These are phyloP conservation scores for Calycina herbarum DNA, from an alignment of 2,329 filamentous ascomycete species.

Conservation along the genomic window DNA sequence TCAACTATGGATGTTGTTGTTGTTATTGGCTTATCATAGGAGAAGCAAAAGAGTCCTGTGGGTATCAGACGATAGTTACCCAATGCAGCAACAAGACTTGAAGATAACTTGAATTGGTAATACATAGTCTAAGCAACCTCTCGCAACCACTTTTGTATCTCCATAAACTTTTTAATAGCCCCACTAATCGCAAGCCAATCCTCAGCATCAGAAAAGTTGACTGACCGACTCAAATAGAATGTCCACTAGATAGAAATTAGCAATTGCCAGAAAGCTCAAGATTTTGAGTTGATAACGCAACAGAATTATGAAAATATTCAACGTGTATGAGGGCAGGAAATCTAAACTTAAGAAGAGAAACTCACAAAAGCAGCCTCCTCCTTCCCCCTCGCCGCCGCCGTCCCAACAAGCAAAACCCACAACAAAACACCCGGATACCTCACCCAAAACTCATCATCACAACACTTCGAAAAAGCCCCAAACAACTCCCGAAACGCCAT, in stretches of 20 bases:
- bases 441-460: constrained; percentile 20
- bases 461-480: constrained; percentile 13
- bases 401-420: constrained; percentile 21
- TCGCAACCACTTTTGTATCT: constrained; percentile 14
- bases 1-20: no score
- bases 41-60: no score
- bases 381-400: constrained; percentile 14
- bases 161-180: constrained; percentile 16
- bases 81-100: no score
- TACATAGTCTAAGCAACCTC: not conserved
- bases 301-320: not conserved
- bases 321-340: not conserved
- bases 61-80: no score
- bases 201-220: constrained; percentile 15
- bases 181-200: constrained; percentile 15
- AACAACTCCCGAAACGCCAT: not conserved
- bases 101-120: not conserved
- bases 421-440: constrained; percentile 19
- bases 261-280: not conserved
- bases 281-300: not conserved
- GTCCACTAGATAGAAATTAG: constrained; percentile 11
- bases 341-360: not conserved
- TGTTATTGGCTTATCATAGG: no score
- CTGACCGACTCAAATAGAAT: constrained; percentile 20
- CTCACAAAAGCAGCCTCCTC: constrained; percentile 18